Base-by-base conservation (phyloP, 1,139 yeast species). In the Lodderomyces margitis region DNA sequence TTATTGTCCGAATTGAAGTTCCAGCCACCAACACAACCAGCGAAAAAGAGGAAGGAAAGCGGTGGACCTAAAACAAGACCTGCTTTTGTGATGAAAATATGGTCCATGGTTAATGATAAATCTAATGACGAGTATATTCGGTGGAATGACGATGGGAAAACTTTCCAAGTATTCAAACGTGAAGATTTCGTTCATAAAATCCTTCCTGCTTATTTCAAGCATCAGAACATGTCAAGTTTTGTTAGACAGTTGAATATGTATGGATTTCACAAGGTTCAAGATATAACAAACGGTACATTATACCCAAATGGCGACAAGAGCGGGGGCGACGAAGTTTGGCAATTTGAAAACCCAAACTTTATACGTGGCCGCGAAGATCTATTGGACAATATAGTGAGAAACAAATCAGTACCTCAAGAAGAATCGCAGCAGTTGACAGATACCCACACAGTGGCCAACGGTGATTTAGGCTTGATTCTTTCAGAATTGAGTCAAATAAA, bases 201-300 rank as follows among this genome's bases (percentile, higher is more conserved):
- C 23, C 70, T 92, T 45, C 98, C 98, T 12, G 80, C 82, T 45
- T 95, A 89, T 63, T 92, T 92, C 68, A 91, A 91, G 56, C 98
- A 92, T 64, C 81, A 89, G 45, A 92, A 92, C 65, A 91, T 88
- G 65, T 94, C 98, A 32, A 81, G 92, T 52, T 92, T 92, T 68
- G 98, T 91, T 7, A 78, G 98, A 46, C 98, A 92, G 59, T 74
- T 92, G 57, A 92, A 92, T 64, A 92, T 92, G 95, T 92, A 92
- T 58, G 98, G 98, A 30, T 92, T 96, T 89, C 98, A 92, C 65
- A 92, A 92, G 64, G 92, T 92, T 6, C 94, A 81, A 60, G 95
- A 84, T 61, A 78, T 83, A 40, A 81, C 66, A 38, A 74, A 79
- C 21, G 92, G 92, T 1, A 76, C 87, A 2, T 64, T 85, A 64